Evolutionary conservation across 352 stramenopile species (phyloP).

Genomic region (Thalassiosira exigua): DNA sequence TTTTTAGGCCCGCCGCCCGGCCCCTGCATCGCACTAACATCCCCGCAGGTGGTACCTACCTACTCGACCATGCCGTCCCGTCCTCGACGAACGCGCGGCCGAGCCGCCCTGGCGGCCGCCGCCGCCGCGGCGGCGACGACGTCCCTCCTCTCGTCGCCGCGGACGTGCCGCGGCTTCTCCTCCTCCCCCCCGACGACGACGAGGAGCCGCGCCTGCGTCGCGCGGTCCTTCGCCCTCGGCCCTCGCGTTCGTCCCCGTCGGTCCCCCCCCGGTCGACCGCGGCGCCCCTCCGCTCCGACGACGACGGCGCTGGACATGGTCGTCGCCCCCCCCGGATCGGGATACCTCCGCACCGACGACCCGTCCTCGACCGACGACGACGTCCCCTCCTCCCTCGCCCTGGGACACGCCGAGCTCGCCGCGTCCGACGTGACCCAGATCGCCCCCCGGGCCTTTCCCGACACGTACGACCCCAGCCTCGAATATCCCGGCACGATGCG

Average conservation of each 20-base stretch:
- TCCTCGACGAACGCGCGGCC: not conserved
- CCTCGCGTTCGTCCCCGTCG: too few relatives aligned
- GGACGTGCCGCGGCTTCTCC: constrained; percentile 4
- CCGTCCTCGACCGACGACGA: constrained; percentile 4
- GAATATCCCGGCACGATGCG: constrained; percentile 85
- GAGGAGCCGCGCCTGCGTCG: not conserved
- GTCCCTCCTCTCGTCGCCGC: constrained; percentile 2
- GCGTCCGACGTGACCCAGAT: constrained; percentile 20
- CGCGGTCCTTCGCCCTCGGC: not conserved
- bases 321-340: constrained; percentile 62
- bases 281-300: too few relatives aligned
- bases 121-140: not conserved
- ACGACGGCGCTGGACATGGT: constrained; percentile 30
- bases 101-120: not conserved
- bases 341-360: constrained; percentile 55
- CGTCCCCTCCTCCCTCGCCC: not conserved
- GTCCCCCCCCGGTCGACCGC: too few relatives aligned
- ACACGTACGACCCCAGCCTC: constrained; percentile 84
- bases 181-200: too few relatives aligned
- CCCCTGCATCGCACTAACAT: too few relatives aligned
- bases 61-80: constrained; percentile 1
- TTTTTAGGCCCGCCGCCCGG: too few relatives aligned
- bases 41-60: too few relatives aligned
- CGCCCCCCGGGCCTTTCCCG: constrained; percentile 48
- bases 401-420: constrained; percentile 23